These are phyloP conservation scores for Fusarium oligoseptatum DNA, from an alignment of 2,329 filamentous ascomycete genomes.

Conservation along the genomic window DNA sequence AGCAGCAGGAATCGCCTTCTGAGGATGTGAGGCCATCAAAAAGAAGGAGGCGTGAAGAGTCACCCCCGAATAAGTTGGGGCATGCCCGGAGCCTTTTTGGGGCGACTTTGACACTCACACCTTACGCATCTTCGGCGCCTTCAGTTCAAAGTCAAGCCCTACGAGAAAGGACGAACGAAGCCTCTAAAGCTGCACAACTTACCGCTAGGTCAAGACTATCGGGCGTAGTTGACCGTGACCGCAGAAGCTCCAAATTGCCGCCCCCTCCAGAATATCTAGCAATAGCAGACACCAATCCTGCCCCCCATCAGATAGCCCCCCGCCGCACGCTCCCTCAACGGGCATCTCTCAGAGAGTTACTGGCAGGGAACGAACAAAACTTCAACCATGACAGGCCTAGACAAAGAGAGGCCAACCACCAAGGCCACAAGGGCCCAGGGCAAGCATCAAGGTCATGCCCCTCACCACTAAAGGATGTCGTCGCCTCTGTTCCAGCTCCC, in stretches of 20 bases:
- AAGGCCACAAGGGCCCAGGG: not conserved
- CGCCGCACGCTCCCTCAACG: conserved; percentile 26
- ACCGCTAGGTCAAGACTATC: not conserved
- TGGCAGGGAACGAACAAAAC: conserved; percentile 31
- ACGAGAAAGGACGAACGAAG: conserved; percentile 38
- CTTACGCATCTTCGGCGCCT: conserved; percentile 31
- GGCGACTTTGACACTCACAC: conserved; percentile 49
- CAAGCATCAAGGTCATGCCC: not conserved
- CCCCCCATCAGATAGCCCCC: conserved; percentile 9
- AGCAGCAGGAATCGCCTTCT: conserved; percentile 27
- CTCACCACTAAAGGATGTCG: not conserved
- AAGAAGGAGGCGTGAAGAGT: conserved; percentile 46
- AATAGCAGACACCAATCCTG: not conserved
- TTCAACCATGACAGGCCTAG: not conserved
- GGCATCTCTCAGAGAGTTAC: conserved; percentile 29
- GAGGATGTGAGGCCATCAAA: conserved; percentile 44
- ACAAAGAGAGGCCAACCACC: not conserved
- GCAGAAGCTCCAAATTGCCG: conserved; percentile 39
- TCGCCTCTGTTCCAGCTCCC: conserved; percentile 9
- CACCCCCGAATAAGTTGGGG: conserved; percentile 51
- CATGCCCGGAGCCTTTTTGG: conserved; percentile 54
- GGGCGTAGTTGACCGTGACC: not conserved
- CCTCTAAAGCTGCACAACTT: not conserved
- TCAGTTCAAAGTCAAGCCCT: conserved; percentile 31
- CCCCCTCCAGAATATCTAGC: not conserved